These are phyloP conservation scores for Geosmithia flava DNA, from an alignment of 2,329 filamentous ascomycete genomes.

Conservation along the genomic window DNA sequence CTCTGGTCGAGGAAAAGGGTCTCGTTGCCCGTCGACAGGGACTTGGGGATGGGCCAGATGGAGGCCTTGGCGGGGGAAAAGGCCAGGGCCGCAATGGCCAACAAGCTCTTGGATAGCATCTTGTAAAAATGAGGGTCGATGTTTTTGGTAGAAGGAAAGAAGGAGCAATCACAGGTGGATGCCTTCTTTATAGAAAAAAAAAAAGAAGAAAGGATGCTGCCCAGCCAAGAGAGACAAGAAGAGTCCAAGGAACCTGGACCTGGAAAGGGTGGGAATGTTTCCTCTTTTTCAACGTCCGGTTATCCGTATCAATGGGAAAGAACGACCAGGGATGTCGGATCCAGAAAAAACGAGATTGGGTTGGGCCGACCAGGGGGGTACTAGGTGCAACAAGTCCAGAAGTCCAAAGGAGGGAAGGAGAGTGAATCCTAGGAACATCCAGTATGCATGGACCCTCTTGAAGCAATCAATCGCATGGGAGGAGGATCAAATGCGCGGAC, in stretches of 20 bases:
- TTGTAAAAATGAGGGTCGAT: background rate
- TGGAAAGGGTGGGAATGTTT: background rate
- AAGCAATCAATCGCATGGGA: no score
- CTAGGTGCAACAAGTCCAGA: background rate
- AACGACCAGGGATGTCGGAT: conserved; percentile 30
- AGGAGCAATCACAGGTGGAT: no score
- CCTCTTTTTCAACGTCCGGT: background rate
- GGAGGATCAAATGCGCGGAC: background rate
- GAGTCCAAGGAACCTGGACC: background rate
- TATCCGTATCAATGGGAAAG: no score
- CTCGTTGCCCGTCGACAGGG: conserved; percentile 36
- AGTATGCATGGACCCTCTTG: no score
- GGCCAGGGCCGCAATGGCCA: conserved; percentile 25
- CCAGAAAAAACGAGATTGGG: conserved; percentile 38
- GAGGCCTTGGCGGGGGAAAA: conserved; percentile 28
- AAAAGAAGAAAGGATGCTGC: background rate
- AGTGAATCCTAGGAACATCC: background rate
- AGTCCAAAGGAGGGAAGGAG: background rate
- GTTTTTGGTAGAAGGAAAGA: no score
- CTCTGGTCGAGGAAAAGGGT: conserved; percentile 39
- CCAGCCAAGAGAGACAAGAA: background rate
- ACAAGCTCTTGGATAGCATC: conserved; percentile 17
- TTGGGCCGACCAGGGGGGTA: background rate
- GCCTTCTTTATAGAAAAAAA: no score
- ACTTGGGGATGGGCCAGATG: conserved; percentile 44